A percentile compares a stretch with the other conserved stretches of the same genome.
Conservation (phyloP, 495 filamentous ascomycete genomes). For the Coniosporium apollinis region DNA sequence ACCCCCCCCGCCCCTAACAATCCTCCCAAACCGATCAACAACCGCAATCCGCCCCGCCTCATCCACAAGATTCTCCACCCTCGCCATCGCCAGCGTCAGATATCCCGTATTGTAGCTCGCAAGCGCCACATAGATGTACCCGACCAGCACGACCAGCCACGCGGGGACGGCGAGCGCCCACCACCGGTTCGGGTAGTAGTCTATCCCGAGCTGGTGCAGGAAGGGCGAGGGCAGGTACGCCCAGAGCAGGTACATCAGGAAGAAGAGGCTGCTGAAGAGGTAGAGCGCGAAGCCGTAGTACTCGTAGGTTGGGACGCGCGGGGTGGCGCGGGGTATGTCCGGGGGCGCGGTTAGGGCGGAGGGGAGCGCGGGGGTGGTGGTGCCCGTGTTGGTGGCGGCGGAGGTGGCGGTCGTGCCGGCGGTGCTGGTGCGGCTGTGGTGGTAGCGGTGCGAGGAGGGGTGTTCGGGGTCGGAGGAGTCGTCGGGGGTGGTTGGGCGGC, state of each 20-base stretch:
- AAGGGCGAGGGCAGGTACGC: slow-evolving; percentile 83
- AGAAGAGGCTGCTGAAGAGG: slow-evolving; percentile 60
- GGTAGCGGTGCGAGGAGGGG: slow-evolving; percentile 71
- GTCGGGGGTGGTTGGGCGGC: slow-evolving; percentile 80
- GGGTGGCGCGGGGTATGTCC: slow-evolving; percentile 74
- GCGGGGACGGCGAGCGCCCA: slow-evolving; percentile 85
- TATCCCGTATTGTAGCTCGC: slow-evolving; percentile 82
- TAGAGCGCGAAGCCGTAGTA: slow-evolving; percentile 98
- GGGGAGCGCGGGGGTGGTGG: slow-evolving; percentile 43
- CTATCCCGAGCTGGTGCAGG: slow-evolving; percentile 80
- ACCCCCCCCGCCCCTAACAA: slow-evolving; percentile 20
- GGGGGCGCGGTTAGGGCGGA: slow-evolving; percentile 42
- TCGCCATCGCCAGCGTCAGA: slow-evolving; percentile 63
- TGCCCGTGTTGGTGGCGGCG: slow-evolving; percentile 27
- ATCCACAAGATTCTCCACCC: slow-evolving; percentile 83
- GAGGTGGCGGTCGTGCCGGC: slow-evolving; percentile 6
- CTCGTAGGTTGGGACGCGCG: slow-evolving; percentile 92
- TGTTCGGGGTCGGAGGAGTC: slow-evolving; percentile 69
- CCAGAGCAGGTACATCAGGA: slow-evolving; percentile 87
- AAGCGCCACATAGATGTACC: slow-evolving; percentile 89
- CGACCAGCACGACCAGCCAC: slow-evolving; percentile 72
- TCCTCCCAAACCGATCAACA: slow-evolving; percentile 52
- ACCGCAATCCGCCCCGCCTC: slow-evolving; percentile 73
- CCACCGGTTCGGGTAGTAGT: slow-evolving; percentile 96
- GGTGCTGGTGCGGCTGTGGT: slow-evolving; percentile 34